These are phyloP conservation scores for Periconia macrospinosa DNA, from an alignment of 2,329 filamentous ascomycete genomes.

Conservation along the genomic window DNA sequence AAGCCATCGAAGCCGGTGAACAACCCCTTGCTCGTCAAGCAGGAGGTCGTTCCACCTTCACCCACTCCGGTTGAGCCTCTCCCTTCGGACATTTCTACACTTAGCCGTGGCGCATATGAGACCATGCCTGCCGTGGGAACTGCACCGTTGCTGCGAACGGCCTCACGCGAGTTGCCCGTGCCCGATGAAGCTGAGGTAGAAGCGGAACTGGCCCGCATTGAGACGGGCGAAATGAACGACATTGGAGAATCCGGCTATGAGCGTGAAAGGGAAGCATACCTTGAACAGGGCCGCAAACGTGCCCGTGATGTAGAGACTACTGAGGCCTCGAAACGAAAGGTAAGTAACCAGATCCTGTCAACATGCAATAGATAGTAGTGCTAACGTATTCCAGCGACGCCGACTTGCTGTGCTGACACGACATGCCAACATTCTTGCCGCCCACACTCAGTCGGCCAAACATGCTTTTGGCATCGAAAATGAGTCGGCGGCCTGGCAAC, in stretches of 20 bases:
- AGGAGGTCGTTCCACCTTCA: slow-evolving; percentile 32
- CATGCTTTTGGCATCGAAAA: slow-evolving; percentile 75
- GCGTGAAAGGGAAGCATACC: slow-evolving; percentile 57
- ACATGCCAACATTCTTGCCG: slow-evolving; percentile 62
- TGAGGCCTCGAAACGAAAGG: slow-evolving; percentile 67
- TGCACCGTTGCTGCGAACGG: slow-evolving; percentile 16
- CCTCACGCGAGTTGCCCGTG: slow-evolving; percentile 31
- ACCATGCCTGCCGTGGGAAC: slow-evolving; percentile 23
- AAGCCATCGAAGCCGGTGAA: slow-evolving; percentile 22
- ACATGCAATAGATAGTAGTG: background rate
- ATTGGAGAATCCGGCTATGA: slow-evolving; percentile 57
- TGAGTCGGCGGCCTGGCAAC: slow-evolving; percentile 77
- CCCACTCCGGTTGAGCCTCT: slow-evolving; percentile 29
- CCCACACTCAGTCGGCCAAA: slow-evolving; percentile 71
- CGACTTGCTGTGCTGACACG: slow-evolving; percentile 58
- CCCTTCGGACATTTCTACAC: slow-evolving; percentile 19
- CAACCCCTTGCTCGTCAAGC: slow-evolving; percentile 36
- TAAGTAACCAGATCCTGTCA: slow-evolving; percentile 20
- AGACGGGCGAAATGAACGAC: slow-evolving; percentile 60
- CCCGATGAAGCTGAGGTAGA: slow-evolving; percentile 68
- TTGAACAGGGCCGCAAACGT: slow-evolving; percentile 64
- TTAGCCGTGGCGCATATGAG: slow-evolving; percentile 23
- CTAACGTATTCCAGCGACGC: slow-evolving; percentile 56
- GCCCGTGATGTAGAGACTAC: slow-evolving; percentile 64
- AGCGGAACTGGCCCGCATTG: slow-evolving; percentile 63